Evolutionary conservation across 2,329 filamentous ascomycete species (phyloP), one percentile per base, ranked within the genome.

Genomic region (Aureobasidium musti): DNA sequence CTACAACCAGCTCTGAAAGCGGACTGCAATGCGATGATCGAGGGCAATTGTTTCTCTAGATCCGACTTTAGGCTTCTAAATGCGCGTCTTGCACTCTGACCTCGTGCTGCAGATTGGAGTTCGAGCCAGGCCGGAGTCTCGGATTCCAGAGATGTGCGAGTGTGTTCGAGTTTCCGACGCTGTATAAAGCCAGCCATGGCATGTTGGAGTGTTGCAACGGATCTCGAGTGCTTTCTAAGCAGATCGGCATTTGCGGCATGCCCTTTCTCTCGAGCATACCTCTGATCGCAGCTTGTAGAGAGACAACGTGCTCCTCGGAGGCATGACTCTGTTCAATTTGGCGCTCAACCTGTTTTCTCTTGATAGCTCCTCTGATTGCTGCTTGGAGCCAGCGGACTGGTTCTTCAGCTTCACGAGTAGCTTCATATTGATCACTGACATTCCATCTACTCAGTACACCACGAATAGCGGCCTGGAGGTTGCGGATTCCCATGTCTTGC

Each of bases 321-420:
- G 86, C 86, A 70, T 83, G 85, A 61, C 84, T 88, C 68, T 83
- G 81, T 70, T 83, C 82, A 73, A 92, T 84, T 72, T 89, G 84
- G 74, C 78, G 73, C 50, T 75, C 76, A 3, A 81, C 74, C 8
- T 76, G 74, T 23, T 76, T 71, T 67, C 82, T 77, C 66, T 79
- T 74, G 21, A 82, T 70, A 14, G 79, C 77, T 66, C 82, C 82
- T 69, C 81, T 77, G 53, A 88, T 82, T 19, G 75, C 74, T 28
- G 80, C 78, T 71, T 83, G 81, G 5, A 82, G 71, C 11, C 72
- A 74, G 17, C 68, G 68, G 1, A 77, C 71, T 33, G 70, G 70
- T n/a, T 70, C 67, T 47, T 81, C 80, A 50, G 75, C 75, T 45
- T 75, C 73, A 56, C 73, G 67, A 3, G 75, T 74, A 56, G 76